Evolutionary conservation across 768 basidiomycete species (phyloP), one percentile per base, ranked within the genome.

Genomic region (Termitomyces eurrhizus): DNA sequence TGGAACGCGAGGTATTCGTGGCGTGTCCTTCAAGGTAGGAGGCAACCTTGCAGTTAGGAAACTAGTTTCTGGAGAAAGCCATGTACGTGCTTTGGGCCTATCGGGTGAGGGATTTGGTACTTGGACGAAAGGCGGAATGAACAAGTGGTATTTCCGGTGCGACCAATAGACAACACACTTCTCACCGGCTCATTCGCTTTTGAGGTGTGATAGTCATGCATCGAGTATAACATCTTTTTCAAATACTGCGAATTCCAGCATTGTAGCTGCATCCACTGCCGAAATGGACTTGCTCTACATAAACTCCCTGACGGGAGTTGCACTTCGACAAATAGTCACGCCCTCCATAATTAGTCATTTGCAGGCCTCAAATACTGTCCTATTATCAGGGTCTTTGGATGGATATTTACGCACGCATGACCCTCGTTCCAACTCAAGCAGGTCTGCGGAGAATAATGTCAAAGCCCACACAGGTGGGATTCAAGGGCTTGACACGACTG

Each of bases 91-190:
- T 14, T 71, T 82, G 60, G 83, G 85, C 33, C 66, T 79, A 42
- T 77, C 81, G n/a, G 81, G 85, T 24, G 76, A 83, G 46, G 89
- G 90, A 14, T 59, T 93, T 36, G 92, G 92, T 39, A 83, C 87
- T 39, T 93, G 92, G 92, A 74, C 83, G 13, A 93, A 93, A 72
- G 92, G 92, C 49, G 92, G 92, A 32, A 78, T 85, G 71, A 93
- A 92, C 74, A 91, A 86, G 72, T 94, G 91, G 91, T 89, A 78
- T 67, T 84, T 78, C 72, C 82, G 81, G 91, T 92, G 67, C 65
- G 86, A 71, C 39, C 21, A 44, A 18, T 46, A 52, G 52, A 39
- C 39, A 37, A 54, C 26, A 46, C 24, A 35, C 59, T 56, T 63
- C 36, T 56, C 26, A 54, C 46, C 29, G 41, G 46, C 54, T 45